phyloP scores from a whole-genome alignment of 106 monocot genomes.

The Triglochin maritima region DNA sequence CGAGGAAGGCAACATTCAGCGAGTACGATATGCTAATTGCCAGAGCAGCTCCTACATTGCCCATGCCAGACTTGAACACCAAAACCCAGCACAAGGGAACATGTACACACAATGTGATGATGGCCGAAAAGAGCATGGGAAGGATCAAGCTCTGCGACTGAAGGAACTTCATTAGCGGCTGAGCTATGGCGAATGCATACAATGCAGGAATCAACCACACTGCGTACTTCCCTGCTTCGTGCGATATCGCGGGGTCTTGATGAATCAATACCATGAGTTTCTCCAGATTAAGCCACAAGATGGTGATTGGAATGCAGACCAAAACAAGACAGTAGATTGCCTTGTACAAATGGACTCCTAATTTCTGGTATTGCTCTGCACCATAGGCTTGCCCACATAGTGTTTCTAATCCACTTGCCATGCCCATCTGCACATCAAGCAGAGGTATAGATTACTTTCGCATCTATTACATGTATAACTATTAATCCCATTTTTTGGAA shows the following conservation, averaged over 20 bases:
- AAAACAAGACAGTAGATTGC: slow-evolving; percentile 30
- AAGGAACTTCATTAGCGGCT: slow-evolving; percentile 33
- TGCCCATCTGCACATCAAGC: slow-evolving; percentile 23
- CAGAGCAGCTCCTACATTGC: slow-evolving; percentile 59
- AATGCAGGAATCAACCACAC: slow-evolving; percentile 28
- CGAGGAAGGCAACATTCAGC: slow-evolving; percentile 54
- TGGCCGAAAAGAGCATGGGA: slow-evolving; percentile 20
- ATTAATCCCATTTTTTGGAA: no score
- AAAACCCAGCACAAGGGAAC: slow-evolving; percentile 58
- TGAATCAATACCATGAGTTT: slow-evolving; percentile 18
- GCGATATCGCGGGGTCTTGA: slow-evolving; percentile 24
- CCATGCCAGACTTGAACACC: slow-evolving; percentile 48
- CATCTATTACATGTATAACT: no score
- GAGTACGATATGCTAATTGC: slow-evolving; percentile 60
- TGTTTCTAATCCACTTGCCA: slow-evolving; percentile 45
- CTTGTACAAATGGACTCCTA: slow-evolving; percentile 32
- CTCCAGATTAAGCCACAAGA: slow-evolving; percentile 23
- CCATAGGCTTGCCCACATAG: slow-evolving; percentile 56
- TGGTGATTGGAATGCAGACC: slow-evolving; percentile 39
- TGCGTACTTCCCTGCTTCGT: slow-evolving; percentile 19
- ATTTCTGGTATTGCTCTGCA: slow-evolving; percentile 40
- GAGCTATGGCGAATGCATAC: slow-evolving; percentile 12
- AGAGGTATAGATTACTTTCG: no score
- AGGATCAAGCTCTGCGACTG: slow-evolving; percentile 28
- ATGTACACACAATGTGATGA: slow-evolving; percentile 20